Evolutionary conservation across 73 alveolate species (phyloP).

Genomic region (Tetrahymena elliotti): DNA sequence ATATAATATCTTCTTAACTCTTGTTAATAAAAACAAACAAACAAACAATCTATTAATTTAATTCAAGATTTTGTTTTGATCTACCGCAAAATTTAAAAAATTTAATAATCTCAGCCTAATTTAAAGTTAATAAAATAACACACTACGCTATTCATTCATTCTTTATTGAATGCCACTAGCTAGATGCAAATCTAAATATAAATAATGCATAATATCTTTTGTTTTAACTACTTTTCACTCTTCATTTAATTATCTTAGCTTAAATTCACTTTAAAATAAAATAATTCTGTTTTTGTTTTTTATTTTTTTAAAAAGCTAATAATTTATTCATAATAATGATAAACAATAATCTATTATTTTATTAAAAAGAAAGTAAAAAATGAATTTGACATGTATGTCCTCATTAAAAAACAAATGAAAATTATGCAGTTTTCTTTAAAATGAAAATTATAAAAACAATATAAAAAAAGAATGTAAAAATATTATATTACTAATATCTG

Average conservation of each 20-base stretch:
- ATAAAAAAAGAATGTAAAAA: too few relatives aligned
- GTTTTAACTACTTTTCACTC: neutral
- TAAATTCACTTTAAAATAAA: too few relatives aligned
- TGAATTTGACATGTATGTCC: too few relatives aligned
- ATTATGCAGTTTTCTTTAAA: too few relatives aligned
- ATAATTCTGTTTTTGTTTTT: too few relatives aligned
- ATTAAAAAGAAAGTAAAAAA: too few relatives aligned
- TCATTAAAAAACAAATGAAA: too few relatives aligned
- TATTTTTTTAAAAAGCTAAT: too few relatives aligned
- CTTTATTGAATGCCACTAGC: neutral
- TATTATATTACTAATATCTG: too few relatives aligned
- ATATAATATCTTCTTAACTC: neutral
- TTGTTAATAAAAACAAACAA: neutral
- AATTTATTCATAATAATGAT: too few relatives aligned
- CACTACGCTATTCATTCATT: neutral
- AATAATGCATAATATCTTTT: neutral
- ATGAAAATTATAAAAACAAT: too few relatives aligned
- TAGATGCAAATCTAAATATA: neutral
- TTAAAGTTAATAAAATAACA: neutral
- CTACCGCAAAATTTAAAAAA: neutral
- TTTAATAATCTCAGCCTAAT: neutral
- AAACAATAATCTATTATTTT: too few relatives aligned
- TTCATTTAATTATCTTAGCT: neutral
- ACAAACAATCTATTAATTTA: neutral
- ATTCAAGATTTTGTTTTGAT: neutral